Base-by-base conservation (phyloP, 306 rosid genomes). In the Abrus precatorius region DNA sequence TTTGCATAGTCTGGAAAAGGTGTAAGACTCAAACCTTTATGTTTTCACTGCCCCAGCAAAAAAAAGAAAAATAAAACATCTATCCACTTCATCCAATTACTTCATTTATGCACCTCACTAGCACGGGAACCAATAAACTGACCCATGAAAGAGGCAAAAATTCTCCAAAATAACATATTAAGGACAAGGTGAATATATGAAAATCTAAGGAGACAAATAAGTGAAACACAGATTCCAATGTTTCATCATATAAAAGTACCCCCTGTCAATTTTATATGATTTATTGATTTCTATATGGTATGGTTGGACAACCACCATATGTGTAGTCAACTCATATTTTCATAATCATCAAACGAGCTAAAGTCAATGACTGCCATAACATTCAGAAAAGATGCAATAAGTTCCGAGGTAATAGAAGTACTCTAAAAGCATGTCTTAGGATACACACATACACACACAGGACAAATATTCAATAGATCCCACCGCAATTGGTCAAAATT, bases 241-340 rank as follows among this genome's bases (percentile, higher is more conserved):
- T 20, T 64, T 56, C 12, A 3, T 44, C 12, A 2, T 6, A 33
- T 52, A 65, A 20, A 73, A 63, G 74, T 38, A 52, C 34, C 28
- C 40, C 47, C 27, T 40, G 13, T 20, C 43, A 30, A 13, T 48
- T 30, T 38, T 76, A 61, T 3, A 43, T 20, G 40, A 50, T 41
- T 9, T 30, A 69, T 34, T 48, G 57, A 30, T 50, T 69, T 32
- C 44, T 13, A 20, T 75, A 73, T 60, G 40, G 38, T 47, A 72
- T 49, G 59, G 47, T 43, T n/a, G 54, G 38, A 54, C 60, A 20
- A 30, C 28, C 49, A 48, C 69, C 74, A 20, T 45, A 33, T 5
- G n/a, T 11, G 41, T 30, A 64, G 27, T 28, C 29, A 7, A 44
- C 61, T 74, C 52, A 14, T 40, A 20, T 33, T 33, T 75, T 48